Percentiles rank a stretch among this genome's conserved stretches.
phyloP scores from a whole-genome alignment of 2,329 filamentous ascomycete species.

The Clonostachys solani region DNA sequence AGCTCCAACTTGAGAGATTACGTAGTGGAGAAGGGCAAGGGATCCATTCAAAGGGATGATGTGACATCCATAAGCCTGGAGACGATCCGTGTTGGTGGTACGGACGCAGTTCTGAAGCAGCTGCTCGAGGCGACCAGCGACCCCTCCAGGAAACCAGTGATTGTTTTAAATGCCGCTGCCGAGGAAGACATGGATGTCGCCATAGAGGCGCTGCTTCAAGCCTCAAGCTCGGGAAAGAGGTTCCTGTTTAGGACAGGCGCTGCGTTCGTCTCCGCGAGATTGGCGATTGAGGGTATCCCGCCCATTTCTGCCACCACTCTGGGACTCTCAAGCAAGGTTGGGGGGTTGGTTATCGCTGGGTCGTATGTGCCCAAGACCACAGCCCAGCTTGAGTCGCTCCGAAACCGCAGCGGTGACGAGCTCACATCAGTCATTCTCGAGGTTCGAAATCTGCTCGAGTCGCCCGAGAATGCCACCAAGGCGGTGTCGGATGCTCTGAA shows the following conservation, averaged over 20 bases:
- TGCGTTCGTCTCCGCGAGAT: conserved; percentile 37
- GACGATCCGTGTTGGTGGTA: conserved; percentile 41
- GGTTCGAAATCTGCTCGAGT: conserved; percentile 40
- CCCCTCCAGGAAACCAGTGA: conserved; percentile 19
- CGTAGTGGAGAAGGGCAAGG: conserved; percentile 51
- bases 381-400: conserved; percentile 41
- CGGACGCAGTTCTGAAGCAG: conserved; percentile 31
- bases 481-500: conserved; percentile 22
- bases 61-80: conserved; percentile 38
- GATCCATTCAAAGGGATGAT: conserved; percentile 26
- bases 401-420: conserved; percentile 26
- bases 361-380: conserved; percentile 58
- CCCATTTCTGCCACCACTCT: conserved; percentile 43
- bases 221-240: conserved; percentile 18
- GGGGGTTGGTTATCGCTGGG: conserved; percentile 50
- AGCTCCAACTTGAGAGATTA: conserved; percentile 43
- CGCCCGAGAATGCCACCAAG: conserved; percentile 17
- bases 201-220: conserved; percentile 38
- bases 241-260: conserved; percentile 34
- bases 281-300: conserved; percentile 46
- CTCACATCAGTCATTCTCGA: conserved; percentile 41
- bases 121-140: conserved; percentile 20
- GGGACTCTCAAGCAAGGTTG: conserved; percentile 21
- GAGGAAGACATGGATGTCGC: conserved; percentile 53
- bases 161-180: conserved; percentile 48